These are phyloP conservation scores for Gracilaria domingensis DNA, from an alignment of 23 red algal species.

Conservation along the genomic window DNA sequence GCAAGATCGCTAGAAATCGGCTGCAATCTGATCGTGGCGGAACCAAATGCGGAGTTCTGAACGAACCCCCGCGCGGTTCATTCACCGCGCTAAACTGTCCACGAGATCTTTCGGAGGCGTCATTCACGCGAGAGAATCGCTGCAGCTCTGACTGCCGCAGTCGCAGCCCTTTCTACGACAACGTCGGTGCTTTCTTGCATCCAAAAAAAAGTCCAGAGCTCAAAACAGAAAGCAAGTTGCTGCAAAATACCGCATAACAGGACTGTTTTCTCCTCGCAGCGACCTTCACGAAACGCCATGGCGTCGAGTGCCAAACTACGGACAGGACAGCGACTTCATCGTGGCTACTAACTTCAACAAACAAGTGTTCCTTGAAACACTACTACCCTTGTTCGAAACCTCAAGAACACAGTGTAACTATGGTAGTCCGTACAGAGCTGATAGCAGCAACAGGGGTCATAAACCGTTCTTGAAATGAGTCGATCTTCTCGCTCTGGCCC, in stretches of 20 bases:
- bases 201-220: background rate
- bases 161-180: background rate
- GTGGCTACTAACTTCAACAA: constrained; percentile 7
- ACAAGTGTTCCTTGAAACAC: background rate
- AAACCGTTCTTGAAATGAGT: background rate
- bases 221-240: background rate
- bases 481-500: constrained; percentile 13
- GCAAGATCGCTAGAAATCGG: too few species aligned
- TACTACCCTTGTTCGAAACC: constrained; percentile 23
- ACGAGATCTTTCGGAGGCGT: background rate
- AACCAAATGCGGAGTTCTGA: background rate
- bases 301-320: background rate
- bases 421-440: constrained; percentile 22
- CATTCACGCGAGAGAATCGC: background rate
- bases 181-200: background rate
- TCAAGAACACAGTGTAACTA: background rate
- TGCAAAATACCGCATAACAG: background rate
- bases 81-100: background rate
- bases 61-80: background rate
- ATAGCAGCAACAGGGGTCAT: background rate
- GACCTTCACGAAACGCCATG: background rate
- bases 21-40: background rate
- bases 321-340: constrained; percentile 1
- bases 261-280: background rate
- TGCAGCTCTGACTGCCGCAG: background rate